A percentile compares a stretch with the other conserved stretches of the same genome.
Evolutionary conservation across 345 rosid genomes (phyloP).

Genomic region (Camelina neglecta): DNA sequence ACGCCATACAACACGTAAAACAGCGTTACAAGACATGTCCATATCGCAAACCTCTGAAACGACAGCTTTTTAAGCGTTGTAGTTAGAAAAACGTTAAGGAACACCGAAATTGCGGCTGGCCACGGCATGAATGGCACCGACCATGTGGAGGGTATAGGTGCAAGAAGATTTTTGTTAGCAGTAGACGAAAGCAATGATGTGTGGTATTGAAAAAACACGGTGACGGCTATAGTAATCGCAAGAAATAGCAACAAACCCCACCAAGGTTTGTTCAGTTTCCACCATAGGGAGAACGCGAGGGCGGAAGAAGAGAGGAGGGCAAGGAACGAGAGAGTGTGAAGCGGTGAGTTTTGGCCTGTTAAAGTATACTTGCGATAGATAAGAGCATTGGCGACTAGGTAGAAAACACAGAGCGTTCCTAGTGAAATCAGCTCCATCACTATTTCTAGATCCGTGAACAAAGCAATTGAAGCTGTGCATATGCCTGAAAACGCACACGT

Average conservation of each 20-base stretch:
- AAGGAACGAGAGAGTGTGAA: constrained; percentile 69
- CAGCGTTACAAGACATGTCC: constrained; percentile 68
- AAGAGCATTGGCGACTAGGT: constrained; percentile 88
- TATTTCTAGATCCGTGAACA: constrained; percentile 76
- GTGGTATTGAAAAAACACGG: constrained; percentile 56
- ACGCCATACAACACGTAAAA: constrained; percentile 89
- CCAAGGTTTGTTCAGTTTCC: constrained; percentile 59
- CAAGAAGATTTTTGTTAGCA: constrained; percentile 30
- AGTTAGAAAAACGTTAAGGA: constrained; percentile 78
- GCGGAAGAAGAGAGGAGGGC: constrained; percentile 66
- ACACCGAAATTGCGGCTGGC: constrained; percentile 77
- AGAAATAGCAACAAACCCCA: constrained; percentile 67
- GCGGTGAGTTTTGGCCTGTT: constrained; percentile 53
- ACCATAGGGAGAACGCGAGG: constrained; percentile 67
- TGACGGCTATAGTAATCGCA: constrained; percentile 45
- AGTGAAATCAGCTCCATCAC: constrained; percentile 73
- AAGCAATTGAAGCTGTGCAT: constrained; percentile 90
- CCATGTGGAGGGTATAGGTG: constrained; percentile 48
- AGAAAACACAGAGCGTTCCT: constrained; percentile 87
- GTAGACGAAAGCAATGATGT: constrained; percentile 35
- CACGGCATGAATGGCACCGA: constrained; percentile 94
- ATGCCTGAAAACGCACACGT: constrained; percentile 54
- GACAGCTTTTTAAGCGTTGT: constrained; percentile 63
- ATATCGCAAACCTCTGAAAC: constrained; percentile 69
- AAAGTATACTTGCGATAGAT: constrained; percentile 67